Evolutionary conservation across 2,329 filamentous ascomycete genomes (phyloP), one percentile per base, ranked within the genome.

Genomic region (Alternaria metachromatica): DNA sequence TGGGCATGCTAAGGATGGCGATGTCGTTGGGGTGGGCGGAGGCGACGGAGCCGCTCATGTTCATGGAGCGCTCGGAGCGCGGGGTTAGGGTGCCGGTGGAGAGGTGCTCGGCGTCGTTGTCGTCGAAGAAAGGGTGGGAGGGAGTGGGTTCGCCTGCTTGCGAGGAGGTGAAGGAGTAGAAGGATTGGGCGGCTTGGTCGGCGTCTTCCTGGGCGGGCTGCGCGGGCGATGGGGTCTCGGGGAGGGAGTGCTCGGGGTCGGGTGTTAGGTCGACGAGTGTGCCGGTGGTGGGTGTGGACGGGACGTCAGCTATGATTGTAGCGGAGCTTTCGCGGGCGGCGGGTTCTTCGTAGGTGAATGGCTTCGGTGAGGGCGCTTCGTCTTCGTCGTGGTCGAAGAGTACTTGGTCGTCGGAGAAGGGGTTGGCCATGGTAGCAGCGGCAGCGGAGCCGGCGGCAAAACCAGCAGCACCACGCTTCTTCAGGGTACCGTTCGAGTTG

Each of bases 381-480:
- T 79, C 72, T 9, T 76, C 66, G 56, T 72, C 67, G 55, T 79
- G 73, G 41, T 84, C 83, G 33, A 84, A 81, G 11, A 83, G 78
- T 1, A 84, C 74, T 25, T 76, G 62, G 44, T 78, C 76, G 62
- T 85, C 83, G 13, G 78, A 74, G 66, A 85, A 85, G 5, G 84
- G 83, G 55, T 85, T 82, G 1, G 80, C 78, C 55, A 72, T 63
- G 21, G 71, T 66, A 23, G 66, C 69, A 25, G 79, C 79, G 5
- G 72, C 72, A 44, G 68, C 67, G 25, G 82, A 75, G 15, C 83
- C 83, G 51, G 76, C 70, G 12, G 77, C 73, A 66, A 83, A 82
- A 5, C 80, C 81, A 58, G 72, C 72, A 6, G 55, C 67, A 44
- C 78, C 79, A 18, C 76, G 76, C 50, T 75, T 72, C 51, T 76